A percentile compares a stretch with the other conserved stretches of the same genome.
phyloP scores from a whole-genome alignment of 2,329 filamentous ascomycete genomes.

The Ophiocordyceps camponoti-floridani region DNA sequence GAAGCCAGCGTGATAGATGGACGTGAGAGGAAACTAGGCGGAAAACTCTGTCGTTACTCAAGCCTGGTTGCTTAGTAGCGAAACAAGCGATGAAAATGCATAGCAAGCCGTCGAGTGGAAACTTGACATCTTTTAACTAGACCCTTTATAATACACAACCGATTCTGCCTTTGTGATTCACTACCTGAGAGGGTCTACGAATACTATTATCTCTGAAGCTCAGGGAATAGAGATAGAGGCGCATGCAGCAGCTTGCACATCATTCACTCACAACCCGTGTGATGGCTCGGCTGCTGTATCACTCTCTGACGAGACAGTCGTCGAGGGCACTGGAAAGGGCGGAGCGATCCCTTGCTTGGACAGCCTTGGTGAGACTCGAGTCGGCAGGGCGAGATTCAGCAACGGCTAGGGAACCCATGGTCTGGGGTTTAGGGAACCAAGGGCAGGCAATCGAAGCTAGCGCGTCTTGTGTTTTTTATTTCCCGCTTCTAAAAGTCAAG shows the following conservation, averaged over 20 bases:
- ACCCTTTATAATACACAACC: background rate
- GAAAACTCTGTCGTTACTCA: background rate
- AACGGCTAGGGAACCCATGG: background rate
- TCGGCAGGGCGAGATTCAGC: background rate
- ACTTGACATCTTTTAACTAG: background rate
- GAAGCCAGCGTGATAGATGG: background rate
- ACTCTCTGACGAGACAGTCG: background rate
- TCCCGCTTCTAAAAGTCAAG: background rate
- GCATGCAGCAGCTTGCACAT: too few relatives aligned
- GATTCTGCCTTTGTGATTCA: background rate
- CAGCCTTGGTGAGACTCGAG: background rate
- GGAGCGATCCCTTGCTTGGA: background rate
- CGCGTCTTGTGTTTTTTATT: too few relatives aligned
- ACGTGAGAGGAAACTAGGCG: background rate
- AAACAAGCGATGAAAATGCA: slow-evolving; percentile 2
- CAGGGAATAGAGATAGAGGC: too few relatives aligned
- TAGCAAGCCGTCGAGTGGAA: slow-evolving; percentile 3
- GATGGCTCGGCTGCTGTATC: too few relatives aligned
- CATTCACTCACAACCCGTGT: background rate
- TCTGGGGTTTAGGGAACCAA: background rate
- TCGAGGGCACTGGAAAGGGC: background rate
- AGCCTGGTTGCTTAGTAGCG: background rate
- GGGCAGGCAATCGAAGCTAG: background rate
- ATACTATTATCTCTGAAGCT: background rate
- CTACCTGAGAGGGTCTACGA: background rate